These are phyloP conservation scores for Rhizopus stolonifer DNA, from an alignment of 371 early-diverging fungal species.

Conservation along the genomic window DNA sequence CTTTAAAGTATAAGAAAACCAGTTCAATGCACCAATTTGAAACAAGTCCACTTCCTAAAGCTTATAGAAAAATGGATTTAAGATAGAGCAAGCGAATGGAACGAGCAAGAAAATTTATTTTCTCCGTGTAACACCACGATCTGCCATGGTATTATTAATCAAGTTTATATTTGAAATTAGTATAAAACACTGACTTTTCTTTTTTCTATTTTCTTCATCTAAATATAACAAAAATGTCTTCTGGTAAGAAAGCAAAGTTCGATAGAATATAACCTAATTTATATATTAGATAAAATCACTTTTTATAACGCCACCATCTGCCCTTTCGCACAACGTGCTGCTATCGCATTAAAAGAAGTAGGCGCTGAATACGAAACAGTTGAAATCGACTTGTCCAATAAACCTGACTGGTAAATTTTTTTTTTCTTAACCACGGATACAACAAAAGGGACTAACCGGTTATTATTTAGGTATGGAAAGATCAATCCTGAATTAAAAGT, in stretches of 20 bases:
- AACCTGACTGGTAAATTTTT: slow-evolving; percentile 63
- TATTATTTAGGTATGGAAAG: slow-evolving; percentile 39
- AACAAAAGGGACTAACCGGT: background rate
- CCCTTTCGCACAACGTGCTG: slow-evolving; percentile 65
- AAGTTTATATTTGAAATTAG: no score
- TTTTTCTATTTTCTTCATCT: no score
- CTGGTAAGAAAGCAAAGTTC: background rate
- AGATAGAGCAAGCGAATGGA: no score
- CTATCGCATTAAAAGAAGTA: slow-evolving; percentile 54
- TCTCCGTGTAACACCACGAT: no score
- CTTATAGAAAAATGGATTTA: no score
- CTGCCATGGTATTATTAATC: no score
- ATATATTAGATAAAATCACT: slow-evolving; percentile 31
- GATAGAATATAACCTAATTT: background rate
- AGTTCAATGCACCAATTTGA: no score
- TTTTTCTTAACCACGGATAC: background rate
- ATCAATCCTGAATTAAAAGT: slow-evolving; percentile 56
- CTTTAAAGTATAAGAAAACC: no score
- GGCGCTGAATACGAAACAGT: slow-evolving; percentile 49
- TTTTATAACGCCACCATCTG: slow-evolving; percentile 58
- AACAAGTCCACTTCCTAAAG: no score
- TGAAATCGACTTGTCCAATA: slow-evolving; percentile 61
- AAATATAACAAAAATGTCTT: background rate
- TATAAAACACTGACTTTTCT: no score
- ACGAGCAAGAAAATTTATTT: no score